Percentiles rank a stretch among this genome's conserved stretches.
These are phyloP conservation scores for Eremothecium cymbalariae DNA, from an alignment of 1,139 yeast genomes.

Conservation along the genomic window DNA sequence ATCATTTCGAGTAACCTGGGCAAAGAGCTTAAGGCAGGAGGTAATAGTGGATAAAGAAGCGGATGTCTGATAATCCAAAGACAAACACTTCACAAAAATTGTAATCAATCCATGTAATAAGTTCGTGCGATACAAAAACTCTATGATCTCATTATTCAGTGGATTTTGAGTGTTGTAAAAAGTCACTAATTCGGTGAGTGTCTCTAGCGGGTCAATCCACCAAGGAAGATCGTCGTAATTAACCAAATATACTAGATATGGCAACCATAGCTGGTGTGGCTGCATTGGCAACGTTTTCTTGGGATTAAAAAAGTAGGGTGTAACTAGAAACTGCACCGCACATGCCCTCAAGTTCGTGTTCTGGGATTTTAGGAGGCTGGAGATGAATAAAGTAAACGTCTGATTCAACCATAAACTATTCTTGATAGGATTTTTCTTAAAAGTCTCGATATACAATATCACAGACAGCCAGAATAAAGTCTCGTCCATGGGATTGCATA, in stretches of 20 bases:
- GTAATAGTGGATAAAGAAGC: slow-evolving; percentile 17
- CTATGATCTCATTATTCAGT: slow-evolving; percentile 22
- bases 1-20: slow-evolving; percentile 26
- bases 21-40: slow-evolving; percentile 24
- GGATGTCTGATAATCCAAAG: slow-evolving; percentile 15
- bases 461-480: slow-evolving; percentile 16
- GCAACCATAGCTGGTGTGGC: slow-evolving; percentile 18
- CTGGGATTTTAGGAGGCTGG: slow-evolving; percentile 21
- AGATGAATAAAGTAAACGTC: slow-evolving; percentile 17
- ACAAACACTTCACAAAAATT: slow-evolving; percentile 21
- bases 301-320: slow-evolving; percentile 16
- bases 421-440: slow-evolving; percentile 1
- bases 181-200: slow-evolving; percentile 16
- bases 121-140: slow-evolving; percentile 21
- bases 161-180: slow-evolving; percentile 23
- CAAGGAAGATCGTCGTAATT: slow-evolving; percentile 23
- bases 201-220: slow-evolving; percentile 30
- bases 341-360: slow-evolving; percentile 20
- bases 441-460: slow-evolving; percentile 13
- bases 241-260: slow-evolving; percentile 24
- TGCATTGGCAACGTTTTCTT: slow-evolving; percentile 15
- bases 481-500: slow-evolving; percentile 19
- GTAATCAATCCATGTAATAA: slow-evolving; percentile 22
- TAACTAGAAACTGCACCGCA: slow-evolving; percentile 18
- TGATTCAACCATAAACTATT: slow-evolving; percentile 14